A percentile compares a stretch with the other conserved stretches of the same genome.
phyloP scores from a whole-genome alignment of 495 filamentous ascomycete species.

The Jackrogersella minutella region DNA sequence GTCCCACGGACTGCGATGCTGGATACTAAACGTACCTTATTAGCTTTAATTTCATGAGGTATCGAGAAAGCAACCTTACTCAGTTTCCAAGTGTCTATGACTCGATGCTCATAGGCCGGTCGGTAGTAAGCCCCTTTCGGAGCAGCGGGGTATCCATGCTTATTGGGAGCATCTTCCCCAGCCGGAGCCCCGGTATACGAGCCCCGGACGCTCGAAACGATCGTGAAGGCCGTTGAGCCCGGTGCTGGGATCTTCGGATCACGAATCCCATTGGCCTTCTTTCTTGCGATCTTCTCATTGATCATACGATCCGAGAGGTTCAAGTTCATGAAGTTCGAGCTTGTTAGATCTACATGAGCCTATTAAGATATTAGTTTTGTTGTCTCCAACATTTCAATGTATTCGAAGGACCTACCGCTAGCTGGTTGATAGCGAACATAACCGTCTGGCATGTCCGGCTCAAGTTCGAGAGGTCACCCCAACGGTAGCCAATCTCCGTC shows the following conservation, averaged over 20 bases:
- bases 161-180: not conserved
- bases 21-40: slow-evolving; percentile 22
- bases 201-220: slow-evolving; percentile 6
- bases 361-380: slow-evolving; percentile 12
- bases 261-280: too few relatives aligned
- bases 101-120: not conserved
- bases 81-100: not conserved
- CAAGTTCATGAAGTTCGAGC: slow-evolving; percentile 10
- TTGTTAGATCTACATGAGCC: slow-evolving; percentile 10
- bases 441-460: slow-evolving; percentile 25
- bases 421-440: slow-evolving; percentile 6
- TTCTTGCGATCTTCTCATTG: not conserved
- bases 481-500: slow-evolving; percentile 16
- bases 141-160: slow-evolving; percentile 2
- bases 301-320: slow-evolving; percentile 11
- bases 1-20: slow-evolving; percentile 16
- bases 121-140: not conserved
- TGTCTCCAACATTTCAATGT: not conserved
- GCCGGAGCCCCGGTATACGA: not conserved
- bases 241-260: not conserved
- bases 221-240: not conserved
- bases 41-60: not conserved
- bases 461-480: slow-evolving; percentile 33
- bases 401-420: not conserved
- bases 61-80: not conserved